phyloP scores from a whole-genome alignment of 371 early-diverging fungal species.

The Apophysomyces variabilis region DNA sequence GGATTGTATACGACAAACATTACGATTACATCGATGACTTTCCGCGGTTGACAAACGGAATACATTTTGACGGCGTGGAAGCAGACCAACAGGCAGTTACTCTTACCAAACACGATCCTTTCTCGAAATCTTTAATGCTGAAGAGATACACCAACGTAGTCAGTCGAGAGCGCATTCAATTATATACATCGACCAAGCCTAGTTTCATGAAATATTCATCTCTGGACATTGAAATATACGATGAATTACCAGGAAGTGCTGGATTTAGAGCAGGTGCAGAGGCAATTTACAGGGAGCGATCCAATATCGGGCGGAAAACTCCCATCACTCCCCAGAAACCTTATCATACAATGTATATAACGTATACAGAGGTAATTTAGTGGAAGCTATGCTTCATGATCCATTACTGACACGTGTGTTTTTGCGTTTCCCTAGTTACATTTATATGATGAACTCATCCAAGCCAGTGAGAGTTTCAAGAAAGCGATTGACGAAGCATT shows the following conservation, averaged over 20 bases:
- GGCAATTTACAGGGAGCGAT: neutral
- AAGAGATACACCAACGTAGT: neutral
- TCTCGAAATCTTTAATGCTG: neutral
- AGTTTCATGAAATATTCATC: neutral
- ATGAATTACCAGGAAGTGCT: neutral
- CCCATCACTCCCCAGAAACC: neutral
- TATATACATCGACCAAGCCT: neutral
- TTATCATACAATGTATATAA: neutral
- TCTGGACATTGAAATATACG: neutral
- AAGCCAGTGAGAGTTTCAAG: neutral
- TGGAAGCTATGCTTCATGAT: neutral
- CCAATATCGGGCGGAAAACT: neutral
- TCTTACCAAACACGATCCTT: neutral
- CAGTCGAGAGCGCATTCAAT: neutral
- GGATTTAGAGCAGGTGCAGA: constrained; percentile 1
- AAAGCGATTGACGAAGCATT: neutral
- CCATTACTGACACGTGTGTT: neutral
- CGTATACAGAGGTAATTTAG: neutral
- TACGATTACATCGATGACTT: neutral
- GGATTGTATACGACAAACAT: neutral
- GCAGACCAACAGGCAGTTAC: neutral
- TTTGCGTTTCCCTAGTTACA: neutral
- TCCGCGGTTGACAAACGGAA: neutral
- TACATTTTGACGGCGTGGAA: neutral
- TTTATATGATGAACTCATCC: neutral